Evolutionary conservation across 257 asterid genomes (phyloP).

Genomic region (Nicotiana obtusifolia): DNA sequence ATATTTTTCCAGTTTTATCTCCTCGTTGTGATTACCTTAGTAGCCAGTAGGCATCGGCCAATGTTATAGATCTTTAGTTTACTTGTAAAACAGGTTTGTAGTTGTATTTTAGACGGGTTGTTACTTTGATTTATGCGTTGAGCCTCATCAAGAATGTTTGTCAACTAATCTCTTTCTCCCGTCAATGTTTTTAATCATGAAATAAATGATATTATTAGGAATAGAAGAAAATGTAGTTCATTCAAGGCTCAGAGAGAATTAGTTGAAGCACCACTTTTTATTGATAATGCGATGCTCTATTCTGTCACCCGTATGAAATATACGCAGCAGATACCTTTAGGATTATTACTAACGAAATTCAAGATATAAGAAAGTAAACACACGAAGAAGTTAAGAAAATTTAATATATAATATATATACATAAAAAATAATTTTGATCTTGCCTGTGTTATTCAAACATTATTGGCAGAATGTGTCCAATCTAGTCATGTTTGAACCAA

Average conservation of each 20-base stretch:
- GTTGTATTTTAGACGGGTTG: not conserved
- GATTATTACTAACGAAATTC: no score
- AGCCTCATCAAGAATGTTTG: not conserved
- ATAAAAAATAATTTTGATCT: not conserved
- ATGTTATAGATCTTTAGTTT: not conserved
- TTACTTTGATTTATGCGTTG: not conserved
- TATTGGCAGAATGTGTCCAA: not conserved
- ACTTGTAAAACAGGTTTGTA: conserved; percentile 4
- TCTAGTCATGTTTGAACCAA: not conserved
- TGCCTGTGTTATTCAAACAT: not conserved
- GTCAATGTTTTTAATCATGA: not conserved
- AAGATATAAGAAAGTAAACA: no score
- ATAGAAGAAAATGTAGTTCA: not conserved
- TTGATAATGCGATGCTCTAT: not conserved
- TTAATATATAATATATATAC: not conserved
- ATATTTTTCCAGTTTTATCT: not conserved
- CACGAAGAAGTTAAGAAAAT: not conserved
- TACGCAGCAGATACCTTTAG: not conserved
- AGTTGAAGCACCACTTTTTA: not conserved
- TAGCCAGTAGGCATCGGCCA: not conserved
- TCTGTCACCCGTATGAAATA: not conserved
- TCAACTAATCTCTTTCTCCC: not conserved
- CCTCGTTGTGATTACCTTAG: not conserved
- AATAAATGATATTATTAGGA: not conserved
- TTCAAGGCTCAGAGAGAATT: not conserved